Evolutionary conservation across 108 stramenopile genomes (phyloP).

Genomic region (Ochromonas danica): DNA sequence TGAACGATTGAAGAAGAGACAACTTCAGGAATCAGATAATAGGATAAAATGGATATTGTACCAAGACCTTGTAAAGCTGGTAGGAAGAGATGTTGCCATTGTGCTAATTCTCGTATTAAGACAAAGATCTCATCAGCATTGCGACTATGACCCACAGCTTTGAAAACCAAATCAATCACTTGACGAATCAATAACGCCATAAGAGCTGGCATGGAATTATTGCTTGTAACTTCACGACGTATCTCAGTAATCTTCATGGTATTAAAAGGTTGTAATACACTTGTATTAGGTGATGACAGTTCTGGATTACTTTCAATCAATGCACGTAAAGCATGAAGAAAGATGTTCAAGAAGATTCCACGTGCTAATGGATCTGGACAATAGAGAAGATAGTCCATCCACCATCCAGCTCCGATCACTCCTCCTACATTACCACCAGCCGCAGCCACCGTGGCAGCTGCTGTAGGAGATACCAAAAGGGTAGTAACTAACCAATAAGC

Average conservation of each 20-base stretch:
- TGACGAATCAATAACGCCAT: not conserved
- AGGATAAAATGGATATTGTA: not conserved
- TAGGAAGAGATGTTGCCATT: not conserved
- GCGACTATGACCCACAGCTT: slow-evolving; percentile 5
- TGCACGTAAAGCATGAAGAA: not conserved
- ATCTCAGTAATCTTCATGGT: not conserved
- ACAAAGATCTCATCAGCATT: slow-evolving; percentile 27
- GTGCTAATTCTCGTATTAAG: slow-evolving; percentile 19
- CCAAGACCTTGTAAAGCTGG: not conserved
- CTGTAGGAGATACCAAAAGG: not conserved
- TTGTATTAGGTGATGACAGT: not conserved
- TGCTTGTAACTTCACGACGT: not conserved
- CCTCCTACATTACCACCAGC: too few relatives aligned
- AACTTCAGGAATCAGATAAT: slow-evolving; percentile 25
- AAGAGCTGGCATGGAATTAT: not conserved
- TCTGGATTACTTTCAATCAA: not conserved
- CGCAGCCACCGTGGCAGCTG: too few relatives aligned
- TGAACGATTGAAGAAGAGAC: not conserved
- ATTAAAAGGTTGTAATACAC: not conserved
- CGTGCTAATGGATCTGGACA: slow-evolving; percentile 6
- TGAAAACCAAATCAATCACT: slow-evolving; percentile 8
- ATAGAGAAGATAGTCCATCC: not conserved
- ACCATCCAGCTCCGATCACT: not conserved
- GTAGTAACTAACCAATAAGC: not conserved
- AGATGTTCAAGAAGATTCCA: not conserved